Conservation (phyloP, 441 rosid species). For the Erodium texanum region DNA sequence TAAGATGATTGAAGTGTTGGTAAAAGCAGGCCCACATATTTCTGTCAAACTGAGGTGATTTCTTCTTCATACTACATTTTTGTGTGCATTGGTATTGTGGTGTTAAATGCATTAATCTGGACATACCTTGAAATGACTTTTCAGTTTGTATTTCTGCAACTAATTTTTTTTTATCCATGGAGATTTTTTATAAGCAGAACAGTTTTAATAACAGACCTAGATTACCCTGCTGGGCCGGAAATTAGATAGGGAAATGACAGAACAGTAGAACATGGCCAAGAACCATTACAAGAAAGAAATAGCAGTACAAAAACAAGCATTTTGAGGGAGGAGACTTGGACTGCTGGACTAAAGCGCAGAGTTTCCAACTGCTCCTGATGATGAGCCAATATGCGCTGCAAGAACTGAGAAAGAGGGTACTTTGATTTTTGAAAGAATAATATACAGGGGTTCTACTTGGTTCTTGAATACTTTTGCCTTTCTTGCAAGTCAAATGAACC, state of each 20-base stretch:
- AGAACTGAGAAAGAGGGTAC: background rate
- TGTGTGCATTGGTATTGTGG: background rate
- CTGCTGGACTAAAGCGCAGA: too few species aligned
- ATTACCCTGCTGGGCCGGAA: background rate
- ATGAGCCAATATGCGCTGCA: background rate
- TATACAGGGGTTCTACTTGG: background rate
- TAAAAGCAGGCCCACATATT: conserved; percentile 63
- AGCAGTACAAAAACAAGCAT: too few species aligned
- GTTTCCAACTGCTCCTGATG: background rate
- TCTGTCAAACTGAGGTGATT: conserved; percentile 59
- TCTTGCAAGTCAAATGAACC: too few species aligned
- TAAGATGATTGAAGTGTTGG: conserved; percentile 49
- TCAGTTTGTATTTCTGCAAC: background rate
- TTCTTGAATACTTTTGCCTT: background rate
- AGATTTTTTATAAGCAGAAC: background rate
- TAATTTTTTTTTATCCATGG: background rate
- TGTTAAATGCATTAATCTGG: background rate
- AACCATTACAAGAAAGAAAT: background rate
- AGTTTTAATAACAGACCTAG: background rate
- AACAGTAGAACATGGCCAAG: background rate
- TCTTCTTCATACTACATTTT: conserved; percentile 18
- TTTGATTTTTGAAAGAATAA: background rate
- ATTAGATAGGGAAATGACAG: background rate
- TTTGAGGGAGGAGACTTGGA: too few species aligned
- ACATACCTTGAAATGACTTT: background rate